These are phyloP conservation scores for Phytophthora ohioensis DNA, from an alignment of 352 stramenopile genomes.

Conservation along the genomic window DNA sequence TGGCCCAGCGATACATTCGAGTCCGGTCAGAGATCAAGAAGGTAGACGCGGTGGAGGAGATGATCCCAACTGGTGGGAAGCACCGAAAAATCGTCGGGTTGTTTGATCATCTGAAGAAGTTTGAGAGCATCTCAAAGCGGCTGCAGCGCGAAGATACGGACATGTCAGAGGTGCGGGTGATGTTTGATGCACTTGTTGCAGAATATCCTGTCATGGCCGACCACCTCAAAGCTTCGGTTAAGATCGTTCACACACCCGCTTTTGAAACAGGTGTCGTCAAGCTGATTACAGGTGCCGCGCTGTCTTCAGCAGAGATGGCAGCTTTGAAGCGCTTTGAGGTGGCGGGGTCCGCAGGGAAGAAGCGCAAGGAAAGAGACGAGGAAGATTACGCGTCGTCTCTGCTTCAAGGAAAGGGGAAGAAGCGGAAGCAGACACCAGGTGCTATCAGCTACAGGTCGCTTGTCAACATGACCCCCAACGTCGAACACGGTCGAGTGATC, in stretches of 20 bases:
- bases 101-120: conserved; percentile 19
- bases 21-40: conserved; percentile 15
- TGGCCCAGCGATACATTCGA: conserved; percentile 32
- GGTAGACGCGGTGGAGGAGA: conserved; percentile 18
- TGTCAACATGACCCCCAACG: not conserved
- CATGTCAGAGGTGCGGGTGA: conserved; percentile 21
- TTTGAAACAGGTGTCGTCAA: conserved; percentile 10
- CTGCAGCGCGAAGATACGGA: conserved; percentile 5
- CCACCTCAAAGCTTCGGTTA: conserved; percentile 3
- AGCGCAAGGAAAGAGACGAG: conserved; percentile 6
- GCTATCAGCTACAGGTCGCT: not conserved
- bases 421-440: not conserved
- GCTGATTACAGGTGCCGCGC: not conserved
- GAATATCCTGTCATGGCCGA: conserved; percentile 19
- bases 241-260: conserved; percentile 13
- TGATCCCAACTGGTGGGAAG: conserved; percentile 18
- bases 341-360: not conserved
- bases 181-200: conserved; percentile 19
- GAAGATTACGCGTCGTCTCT: conserved; percentile 5
- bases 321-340: conserved; percentile 8
- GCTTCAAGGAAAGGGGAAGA: not conserved
- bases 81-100: conserved; percentile 21
- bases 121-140: conserved; percentile 20
- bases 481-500: not conserved
- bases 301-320: not conserved